Percentiles rank a stretch among this genome's conserved stretches.
These are phyloP conservation scores for Cetraspora pellucida DNA, from an alignment of 192 early-diverging fungal genomes.

Conservation along the genomic window DNA sequence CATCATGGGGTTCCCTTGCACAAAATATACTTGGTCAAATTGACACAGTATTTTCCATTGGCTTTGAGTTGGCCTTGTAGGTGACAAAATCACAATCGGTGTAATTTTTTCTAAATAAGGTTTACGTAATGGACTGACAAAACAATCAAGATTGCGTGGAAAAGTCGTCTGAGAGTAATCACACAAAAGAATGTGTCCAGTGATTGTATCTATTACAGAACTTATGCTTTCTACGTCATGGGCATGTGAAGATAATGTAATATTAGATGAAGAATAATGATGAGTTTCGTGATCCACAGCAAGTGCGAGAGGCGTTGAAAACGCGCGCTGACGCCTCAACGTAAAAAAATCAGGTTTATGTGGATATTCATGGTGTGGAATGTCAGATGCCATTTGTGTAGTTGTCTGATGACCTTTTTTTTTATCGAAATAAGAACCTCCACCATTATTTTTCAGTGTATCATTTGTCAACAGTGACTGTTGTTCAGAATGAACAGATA, in stretches of 20 bases:
- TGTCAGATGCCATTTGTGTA: neutral
- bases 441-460: conserved; percentile 15
- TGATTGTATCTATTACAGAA: conserved; percentile 14
- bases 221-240: conserved; percentile 2
- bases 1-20: conserved; percentile 35
- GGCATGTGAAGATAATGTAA: neutral
- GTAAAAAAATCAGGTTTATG: conserved; percentile 27
- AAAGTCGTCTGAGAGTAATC: conserved; percentile 28
- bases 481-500: neutral
- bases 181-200: conserved; percentile 28
- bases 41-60: conserved; percentile 32
- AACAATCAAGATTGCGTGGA: conserved; percentile 34
- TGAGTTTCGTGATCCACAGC: neutral
- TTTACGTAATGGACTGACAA: conserved; percentile 33
- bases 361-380: conserved; percentile 15
- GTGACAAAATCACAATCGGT: conserved; percentile 31
- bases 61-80: conserved; percentile 18
- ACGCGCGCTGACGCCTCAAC: conserved; percentile 29
- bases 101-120: conserved; percentile 26
- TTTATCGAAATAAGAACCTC: conserved; percentile 29
- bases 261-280: neutral
- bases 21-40: conserved; percentile 34
- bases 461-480: conserved; percentile 24
- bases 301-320: conserved; percentile 22
- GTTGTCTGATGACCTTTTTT: conserved; percentile 12